Percentiles rank a stretch among this genome's conserved stretches.
These are phyloP conservation scores for Medicago ruthenica DNA, from an alignment of 306 rosid genomes.

Conservation along the genomic window DNA sequence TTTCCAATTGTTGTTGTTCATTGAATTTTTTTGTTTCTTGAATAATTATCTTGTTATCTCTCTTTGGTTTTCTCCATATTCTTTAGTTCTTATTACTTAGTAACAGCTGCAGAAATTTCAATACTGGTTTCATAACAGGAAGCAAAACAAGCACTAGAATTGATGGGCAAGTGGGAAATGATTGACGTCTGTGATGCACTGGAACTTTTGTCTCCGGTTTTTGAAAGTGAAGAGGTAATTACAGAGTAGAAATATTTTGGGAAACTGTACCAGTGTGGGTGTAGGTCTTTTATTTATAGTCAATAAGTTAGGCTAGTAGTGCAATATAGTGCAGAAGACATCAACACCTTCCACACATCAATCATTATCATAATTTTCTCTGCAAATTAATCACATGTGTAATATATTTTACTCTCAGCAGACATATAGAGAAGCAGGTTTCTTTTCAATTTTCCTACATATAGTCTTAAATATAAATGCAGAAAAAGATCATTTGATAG, in stretches of 20 bases:
- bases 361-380: slow-evolving; percentile 11
- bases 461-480: slow-evolving; percentile 17
- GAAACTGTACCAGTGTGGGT: slow-evolving; percentile 16
- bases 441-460: slow-evolving; percentile 13
- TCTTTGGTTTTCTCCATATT: slow-evolving; percentile 8
- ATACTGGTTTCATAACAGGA: slow-evolving; percentile 67
- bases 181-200: slow-evolving; percentile 95
- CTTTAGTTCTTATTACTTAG: slow-evolving; percentile 20
- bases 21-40: slow-evolving; percentile 32
- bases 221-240: slow-evolving; percentile 96
- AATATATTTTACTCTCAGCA: neutral
- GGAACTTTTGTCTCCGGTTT: slow-evolving; percentile 94
- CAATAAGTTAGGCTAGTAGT: slow-evolving; percentile 18
- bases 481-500: neutral
- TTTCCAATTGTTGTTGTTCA: slow-evolving; percentile 6
- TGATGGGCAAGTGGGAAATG: slow-evolving; percentile 94
- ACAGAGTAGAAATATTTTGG: slow-evolving; percentile 2
- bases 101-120: slow-evolving; percentile 6
- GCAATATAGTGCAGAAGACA: neutral
- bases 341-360: slow-evolving; percentile 1
- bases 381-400: neutral
- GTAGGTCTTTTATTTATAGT: slow-evolving; percentile 19
- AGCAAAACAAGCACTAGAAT: slow-evolving; percentile 94
- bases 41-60: slow-evolving; percentile 1
- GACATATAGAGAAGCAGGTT: neutral